Conservation (phyloP, 2,329 filamentous ascomycete species). For the Claviceps sp. region DNA sequence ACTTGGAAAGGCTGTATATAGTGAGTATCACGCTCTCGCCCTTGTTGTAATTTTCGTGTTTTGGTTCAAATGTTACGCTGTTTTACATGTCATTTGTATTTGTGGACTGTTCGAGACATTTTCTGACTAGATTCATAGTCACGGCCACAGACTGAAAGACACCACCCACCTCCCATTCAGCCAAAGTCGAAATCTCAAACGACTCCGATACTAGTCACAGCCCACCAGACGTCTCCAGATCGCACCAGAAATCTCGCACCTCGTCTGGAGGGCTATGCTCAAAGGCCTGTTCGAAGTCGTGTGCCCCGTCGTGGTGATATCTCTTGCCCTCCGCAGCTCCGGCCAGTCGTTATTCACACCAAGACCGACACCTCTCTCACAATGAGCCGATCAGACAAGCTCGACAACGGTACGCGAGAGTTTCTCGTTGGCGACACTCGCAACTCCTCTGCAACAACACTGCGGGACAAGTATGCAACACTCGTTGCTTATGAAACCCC, state of each 20-base stretch:
- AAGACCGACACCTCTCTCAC: constrained; percentile 1
- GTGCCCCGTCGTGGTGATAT: constrained; percentile 1
- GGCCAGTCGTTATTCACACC: constrained; percentile 9
- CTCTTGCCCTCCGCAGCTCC: constrained; percentile 4
- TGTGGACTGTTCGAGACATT: background rate
- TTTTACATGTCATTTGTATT: background rate
- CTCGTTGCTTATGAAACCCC: constrained; percentile 20
- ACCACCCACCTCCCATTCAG: constrained; percentile 5
- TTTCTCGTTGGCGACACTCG: background rate
- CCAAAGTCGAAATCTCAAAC: constrained; percentile 2
- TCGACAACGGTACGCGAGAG: constrained; percentile 5
- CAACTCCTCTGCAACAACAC: constrained; percentile 5
- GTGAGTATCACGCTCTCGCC: constrained; percentile 24
- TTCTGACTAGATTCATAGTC: background rate
- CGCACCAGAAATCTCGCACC: constrained; percentile 8
- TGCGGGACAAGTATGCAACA: constrained; percentile 14
- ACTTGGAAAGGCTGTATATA: constrained; percentile 44
- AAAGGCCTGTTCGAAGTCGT: constrained; percentile 1
- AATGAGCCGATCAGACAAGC: constrained; percentile 3
- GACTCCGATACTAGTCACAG: background rate
- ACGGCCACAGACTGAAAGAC: constrained; percentile 10
- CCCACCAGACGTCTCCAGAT: background rate
- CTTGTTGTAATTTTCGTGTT: background rate
- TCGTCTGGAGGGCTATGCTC: constrained; percentile 4
- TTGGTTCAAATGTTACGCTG: background rate